These are phyloP conservation scores for Leptographium wingfieldii DNA, from an alignment of 2,329 filamentous ascomycete species.

Conservation along the genomic window DNA sequence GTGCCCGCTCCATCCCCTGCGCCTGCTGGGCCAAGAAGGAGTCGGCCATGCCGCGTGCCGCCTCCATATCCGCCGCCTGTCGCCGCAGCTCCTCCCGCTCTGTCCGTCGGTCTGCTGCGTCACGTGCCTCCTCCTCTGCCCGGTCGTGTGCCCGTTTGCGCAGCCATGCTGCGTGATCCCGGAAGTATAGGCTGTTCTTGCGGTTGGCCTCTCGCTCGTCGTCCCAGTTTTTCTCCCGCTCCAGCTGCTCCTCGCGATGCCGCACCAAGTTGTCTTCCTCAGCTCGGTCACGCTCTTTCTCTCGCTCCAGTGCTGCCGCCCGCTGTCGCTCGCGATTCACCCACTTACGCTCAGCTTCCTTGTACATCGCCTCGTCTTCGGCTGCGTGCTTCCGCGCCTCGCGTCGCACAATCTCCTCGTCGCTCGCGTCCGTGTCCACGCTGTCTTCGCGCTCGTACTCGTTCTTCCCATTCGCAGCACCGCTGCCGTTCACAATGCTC, in stretches of 20 bases:
- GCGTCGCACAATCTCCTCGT: slow-evolving; percentile 70
- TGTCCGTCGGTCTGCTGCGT: slow-evolving; percentile 68
- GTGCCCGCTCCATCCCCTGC: slow-evolving; percentile 46
- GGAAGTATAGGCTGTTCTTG: slow-evolving; percentile 72
- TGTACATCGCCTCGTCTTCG: slow-evolving; percentile 68
- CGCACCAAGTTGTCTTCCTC: slow-evolving; percentile 55
- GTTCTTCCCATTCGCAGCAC: slow-evolving; percentile 32
- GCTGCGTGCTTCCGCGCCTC: slow-evolving; percentile 57
- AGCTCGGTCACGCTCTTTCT: slow-evolving; percentile 66
- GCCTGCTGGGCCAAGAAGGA: slow-evolving; percentile 80
- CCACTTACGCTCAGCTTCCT: slow-evolving; percentile 83
- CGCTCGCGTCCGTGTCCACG: slow-evolving; percentile 76
- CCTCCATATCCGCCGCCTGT: slow-evolving; percentile 59
- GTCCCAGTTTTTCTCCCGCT: slow-evolving; percentile 59
- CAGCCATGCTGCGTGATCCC: slow-evolving; percentile 73
- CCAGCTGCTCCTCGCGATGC: slow-evolving; percentile 57
- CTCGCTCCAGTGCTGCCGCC: slow-evolving; percentile 73
- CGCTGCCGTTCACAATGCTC: slow-evolving; percentile 64
- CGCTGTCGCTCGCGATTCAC: slow-evolving; percentile 75
- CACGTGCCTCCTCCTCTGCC: slow-evolving; percentile 58
- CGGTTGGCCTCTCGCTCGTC: slow-evolving; percentile 70
- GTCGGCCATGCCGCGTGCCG: slow-evolving; percentile 74
- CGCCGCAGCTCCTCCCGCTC: slow-evolving; percentile 65
- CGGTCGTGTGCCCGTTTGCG: slow-evolving; percentile 66
- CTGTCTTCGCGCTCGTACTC: slow-evolving; percentile 27